A percentile compares a stretch with the other conserved stretches of the same genome.
phyloP scores from a whole-genome alignment of 257 asterid genomes.

The Fraxinus anomala region DNA sequence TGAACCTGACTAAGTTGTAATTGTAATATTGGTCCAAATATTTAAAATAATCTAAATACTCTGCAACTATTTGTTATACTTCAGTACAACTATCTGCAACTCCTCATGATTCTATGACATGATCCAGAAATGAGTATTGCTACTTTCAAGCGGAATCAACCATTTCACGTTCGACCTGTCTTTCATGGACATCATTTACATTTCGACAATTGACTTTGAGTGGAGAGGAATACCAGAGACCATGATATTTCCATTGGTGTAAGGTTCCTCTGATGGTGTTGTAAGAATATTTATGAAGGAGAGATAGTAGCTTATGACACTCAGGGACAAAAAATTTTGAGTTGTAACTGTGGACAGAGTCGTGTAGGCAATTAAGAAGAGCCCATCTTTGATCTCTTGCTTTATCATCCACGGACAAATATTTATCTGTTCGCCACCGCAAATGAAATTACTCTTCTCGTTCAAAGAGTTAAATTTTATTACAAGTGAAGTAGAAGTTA shows the following conservation, averaged over 20 bases:
- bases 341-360: background rate
- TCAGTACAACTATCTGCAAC: background rate
- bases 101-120: background rate
- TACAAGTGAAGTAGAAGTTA: too few species aligned
- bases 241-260: slow-evolving; percentile 1
- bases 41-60: background rate
- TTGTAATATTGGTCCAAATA: slow-evolving; percentile 4
- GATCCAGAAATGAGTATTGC: slow-evolving; percentile 4
- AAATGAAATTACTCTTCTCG: slow-evolving; percentile 6
- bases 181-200: background rate
- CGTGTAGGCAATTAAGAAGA: background rate
- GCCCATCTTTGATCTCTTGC: background rate
- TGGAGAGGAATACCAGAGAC: slow-evolving; percentile 8
- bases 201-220: background rate
- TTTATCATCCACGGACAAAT: background rate
- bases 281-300: background rate
- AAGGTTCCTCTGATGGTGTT: background rate
- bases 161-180: background rate
- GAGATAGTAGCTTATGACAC: background rate
- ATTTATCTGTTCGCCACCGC: slow-evolving; percentile 10
- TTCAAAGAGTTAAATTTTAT: background rate
- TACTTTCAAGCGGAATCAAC: background rate
- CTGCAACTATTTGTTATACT: background rate
- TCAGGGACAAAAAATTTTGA: background rate
- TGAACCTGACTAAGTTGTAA: slow-evolving; percentile 12